phyloP scores from a whole-genome alignment of 345 rosid genomes.

The Lepidium sativum region DNA sequence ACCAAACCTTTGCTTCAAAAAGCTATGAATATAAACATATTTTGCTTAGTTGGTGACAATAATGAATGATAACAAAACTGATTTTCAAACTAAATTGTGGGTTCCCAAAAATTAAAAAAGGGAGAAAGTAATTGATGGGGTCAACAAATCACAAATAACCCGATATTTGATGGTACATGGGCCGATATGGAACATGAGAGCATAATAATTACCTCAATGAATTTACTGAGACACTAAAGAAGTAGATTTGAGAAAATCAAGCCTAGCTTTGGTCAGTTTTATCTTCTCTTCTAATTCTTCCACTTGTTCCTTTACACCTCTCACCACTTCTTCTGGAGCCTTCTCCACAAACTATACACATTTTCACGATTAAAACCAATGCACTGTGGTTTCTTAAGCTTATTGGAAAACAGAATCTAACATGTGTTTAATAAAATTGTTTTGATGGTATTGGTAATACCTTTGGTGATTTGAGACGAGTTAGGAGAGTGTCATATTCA shows the following conservation, averaged over 20 bases:
- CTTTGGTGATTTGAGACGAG: slow-evolving; percentile 74
- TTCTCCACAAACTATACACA: slow-evolving; percentile 61
- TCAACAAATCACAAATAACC: not conserved
- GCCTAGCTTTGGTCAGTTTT: slow-evolving; percentile 62
- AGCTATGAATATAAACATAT: not conserved
- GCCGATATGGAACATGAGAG: not conserved
- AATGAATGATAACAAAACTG: not conserved
- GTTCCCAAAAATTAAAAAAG: not conserved
- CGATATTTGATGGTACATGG: not conserved
- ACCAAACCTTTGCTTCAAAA: too few relatives aligned
- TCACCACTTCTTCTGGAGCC: slow-evolving; percentile 81
- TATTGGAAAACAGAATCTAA: not conserved
- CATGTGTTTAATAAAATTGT: not conserved
- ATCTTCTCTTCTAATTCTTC: slow-evolving; percentile 90
- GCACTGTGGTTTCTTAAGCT: not conserved
- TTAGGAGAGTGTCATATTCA: slow-evolving; percentile 63
- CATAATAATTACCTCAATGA: not conserved
- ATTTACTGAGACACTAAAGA: slow-evolving; percentile 44
- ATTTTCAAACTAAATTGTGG: not conserved
- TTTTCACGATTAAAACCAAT: not conserved
- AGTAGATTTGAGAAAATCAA: slow-evolving; percentile 69
- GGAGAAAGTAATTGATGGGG: too few relatives aligned
- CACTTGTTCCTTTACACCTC: slow-evolving; percentile 69
- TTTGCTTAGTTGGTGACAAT: slow-evolving; percentile 9
- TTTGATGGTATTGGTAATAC: slow-evolving; percentile 27